phyloP scores from a whole-genome alignment of 345 rosid species.

The Eutrema yunnanense region DNA sequence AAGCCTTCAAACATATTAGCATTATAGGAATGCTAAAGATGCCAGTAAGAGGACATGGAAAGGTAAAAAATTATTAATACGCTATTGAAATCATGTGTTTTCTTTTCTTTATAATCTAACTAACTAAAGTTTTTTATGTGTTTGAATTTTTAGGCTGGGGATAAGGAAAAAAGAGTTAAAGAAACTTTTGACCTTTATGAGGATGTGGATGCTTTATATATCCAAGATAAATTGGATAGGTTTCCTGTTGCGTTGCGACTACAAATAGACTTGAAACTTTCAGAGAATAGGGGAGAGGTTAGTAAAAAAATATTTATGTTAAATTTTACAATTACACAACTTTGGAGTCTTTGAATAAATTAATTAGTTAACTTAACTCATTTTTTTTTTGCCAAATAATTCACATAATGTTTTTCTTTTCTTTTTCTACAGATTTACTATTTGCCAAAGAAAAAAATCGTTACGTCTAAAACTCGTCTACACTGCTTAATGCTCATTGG shows the following conservation, averaged over 20 bases:
- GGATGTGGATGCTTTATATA: background rate
- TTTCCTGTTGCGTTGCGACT: background rate
- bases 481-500: too few species aligned
- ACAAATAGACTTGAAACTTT: background rate
- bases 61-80: background rate
- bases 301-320: background rate
- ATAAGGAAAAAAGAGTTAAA: background rate
- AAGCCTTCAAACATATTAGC: background rate
- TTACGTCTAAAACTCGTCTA: too few species aligned
- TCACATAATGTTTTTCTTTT: too few species aligned
- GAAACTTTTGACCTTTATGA: background rate
- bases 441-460: too few species aligned
- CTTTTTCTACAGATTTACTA: too few species aligned
- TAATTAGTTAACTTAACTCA: too few species aligned
- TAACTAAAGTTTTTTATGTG: background rate
- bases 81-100: too few species aligned
- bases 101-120: background rate
- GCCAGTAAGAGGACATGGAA: background rate
- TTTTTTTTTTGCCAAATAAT: too few species aligned
- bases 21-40: background rate
- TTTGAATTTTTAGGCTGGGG: background rate
- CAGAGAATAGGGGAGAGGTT: background rate
- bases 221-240: background rate
- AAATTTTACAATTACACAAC: too few species aligned
- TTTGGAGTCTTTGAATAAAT: too few species aligned